phyloP scores from a whole-genome alignment of 345 rosid species.

The Hirschfeldia incana region DNA sequence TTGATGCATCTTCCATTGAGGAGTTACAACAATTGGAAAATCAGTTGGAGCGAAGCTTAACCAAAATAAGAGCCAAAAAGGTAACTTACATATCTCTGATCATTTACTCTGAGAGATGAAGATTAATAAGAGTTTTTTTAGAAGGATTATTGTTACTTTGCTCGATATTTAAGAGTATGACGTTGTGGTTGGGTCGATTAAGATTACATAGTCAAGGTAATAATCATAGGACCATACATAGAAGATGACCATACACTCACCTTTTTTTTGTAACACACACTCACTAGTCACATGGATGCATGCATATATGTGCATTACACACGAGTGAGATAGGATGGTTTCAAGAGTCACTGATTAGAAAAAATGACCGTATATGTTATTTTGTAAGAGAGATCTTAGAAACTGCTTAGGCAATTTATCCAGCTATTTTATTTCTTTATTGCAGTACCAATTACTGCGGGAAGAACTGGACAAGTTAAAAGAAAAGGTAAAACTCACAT shows the following conservation, averaged over 20 bases:
- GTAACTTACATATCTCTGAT: conserved; percentile 33
- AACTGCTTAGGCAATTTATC: not conserved
- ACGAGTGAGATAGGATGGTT: not conserved
- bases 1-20: conserved; percentile 62
- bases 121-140: not conserved
- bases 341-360: not conserved
- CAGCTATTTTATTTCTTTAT: not conserved
- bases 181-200: not conserved
- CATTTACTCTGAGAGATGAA: not conserved
- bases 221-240: conserved; percentile 1
- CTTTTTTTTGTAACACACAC: too few species aligned
- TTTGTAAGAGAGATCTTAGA: not conserved
- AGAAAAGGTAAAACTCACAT: conserved; percentile 53
- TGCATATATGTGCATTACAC: conserved; percentile 1
- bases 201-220: not conserved
- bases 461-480: conserved; percentile 68
- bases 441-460: conserved; percentile 58
- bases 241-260: not conserved
- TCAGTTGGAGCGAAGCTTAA: conserved; percentile 73
- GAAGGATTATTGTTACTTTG: not conserved
- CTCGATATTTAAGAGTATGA: conserved; percentile 14
- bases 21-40: conserved; percentile 72
- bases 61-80: conserved; percentile 80
- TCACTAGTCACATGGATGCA: too few species aligned
- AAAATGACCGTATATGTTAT: not conserved